Evolutionary conservation across 1,284 basidiomycete species (phyloP).

Genomic region (Ustanciosporium gigantosporum): DNA sequence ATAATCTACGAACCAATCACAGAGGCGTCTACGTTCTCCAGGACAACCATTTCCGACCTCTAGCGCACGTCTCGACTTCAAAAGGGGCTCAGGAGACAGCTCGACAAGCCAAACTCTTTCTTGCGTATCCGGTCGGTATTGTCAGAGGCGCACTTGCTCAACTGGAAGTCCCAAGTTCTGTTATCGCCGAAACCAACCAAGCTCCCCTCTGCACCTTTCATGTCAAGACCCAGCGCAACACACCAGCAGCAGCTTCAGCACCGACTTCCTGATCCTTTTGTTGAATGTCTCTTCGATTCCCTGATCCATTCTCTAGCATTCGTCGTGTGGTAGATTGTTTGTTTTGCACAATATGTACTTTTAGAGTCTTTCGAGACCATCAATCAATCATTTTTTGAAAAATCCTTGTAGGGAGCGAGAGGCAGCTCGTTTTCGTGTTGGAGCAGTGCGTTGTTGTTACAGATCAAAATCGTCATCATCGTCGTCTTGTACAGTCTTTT

Average conservation of each 20-base stretch:
- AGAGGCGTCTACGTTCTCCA: constrained; percentile 90
- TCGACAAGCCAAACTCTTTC: constrained; percentile 28
- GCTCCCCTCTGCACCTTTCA: constrained; percentile 45
- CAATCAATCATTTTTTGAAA: too few relatives aligned
- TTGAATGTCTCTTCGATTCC: too few relatives aligned
- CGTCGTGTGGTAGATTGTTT: too few relatives aligned
- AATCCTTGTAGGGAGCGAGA: too few relatives aligned
- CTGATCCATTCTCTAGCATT: too few relatives aligned
- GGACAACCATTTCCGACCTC: constrained; percentile 84
- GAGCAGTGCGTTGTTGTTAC: too few relatives aligned
- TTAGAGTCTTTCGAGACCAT: too few relatives aligned
- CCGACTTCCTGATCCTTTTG: neutral
- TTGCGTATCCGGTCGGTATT: constrained; percentile 45
- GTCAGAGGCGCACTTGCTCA: constrained; percentile 46
- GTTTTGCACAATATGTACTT: too few relatives aligned
- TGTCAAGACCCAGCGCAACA: constrained; percentile 40
- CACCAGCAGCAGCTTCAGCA: constrained; percentile 1
- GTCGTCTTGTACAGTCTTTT: constrained; percentile 41
- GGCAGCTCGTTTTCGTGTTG: too few relatives aligned
- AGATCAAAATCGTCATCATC: constrained; percentile 51
- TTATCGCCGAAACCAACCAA: constrained; percentile 48
- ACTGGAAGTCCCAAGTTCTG: constrained; percentile 42
- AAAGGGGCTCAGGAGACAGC: constrained; percentile 74
- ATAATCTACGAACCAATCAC: constrained; percentile 92
- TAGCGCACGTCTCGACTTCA: constrained; percentile 76